Percentiles rank a stretch among this genome's conserved stretches.
phyloP scores from a whole-genome alignment of 2,329 filamentous ascomycete species.

The Penicillium thymicola region DNA sequence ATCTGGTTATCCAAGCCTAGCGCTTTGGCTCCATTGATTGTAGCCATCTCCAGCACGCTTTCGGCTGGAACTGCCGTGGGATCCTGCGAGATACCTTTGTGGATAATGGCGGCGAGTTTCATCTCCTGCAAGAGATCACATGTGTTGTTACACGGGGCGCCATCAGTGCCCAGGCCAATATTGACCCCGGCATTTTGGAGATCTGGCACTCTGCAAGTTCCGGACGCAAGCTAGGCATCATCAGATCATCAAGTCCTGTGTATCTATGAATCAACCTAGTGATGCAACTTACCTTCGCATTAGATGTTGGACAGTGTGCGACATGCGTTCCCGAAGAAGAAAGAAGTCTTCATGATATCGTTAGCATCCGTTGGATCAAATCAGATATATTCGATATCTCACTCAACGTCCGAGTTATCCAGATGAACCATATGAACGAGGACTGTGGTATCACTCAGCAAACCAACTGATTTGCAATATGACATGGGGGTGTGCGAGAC shows the following conservation, averaged over 20 bases:
- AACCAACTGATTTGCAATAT: too few species aligned
- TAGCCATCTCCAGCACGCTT: constrained; percentile 48
- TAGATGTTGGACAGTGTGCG: too few species aligned
- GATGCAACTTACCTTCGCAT: too few species aligned
- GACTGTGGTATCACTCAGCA: too few species aligned
- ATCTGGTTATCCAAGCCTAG: constrained; percentile 40
- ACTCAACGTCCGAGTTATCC: too few species aligned
- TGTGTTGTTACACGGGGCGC: constrained; percentile 53
- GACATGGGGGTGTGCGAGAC: too few species aligned
- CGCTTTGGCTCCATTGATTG: constrained; percentile 48
- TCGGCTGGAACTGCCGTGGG: constrained; percentile 45
- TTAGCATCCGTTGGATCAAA: too few species aligned
- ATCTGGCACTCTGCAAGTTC: constrained; percentile 48
- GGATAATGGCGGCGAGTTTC: constrained; percentile 51
- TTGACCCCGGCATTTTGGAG: constrained; percentile 46
- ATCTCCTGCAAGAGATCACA: constrained; percentile 55
- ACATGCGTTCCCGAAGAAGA: too few species aligned
- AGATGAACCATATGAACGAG: too few species aligned
- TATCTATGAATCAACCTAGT: too few species aligned
- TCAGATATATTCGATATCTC: too few species aligned
- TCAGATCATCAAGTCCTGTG: not conserved
- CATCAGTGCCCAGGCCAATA: constrained; percentile 52
- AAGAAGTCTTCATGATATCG: too few species aligned
- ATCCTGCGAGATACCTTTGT: constrained; percentile 45
- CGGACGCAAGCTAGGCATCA: constrained; percentile 42